phyloP scores from a whole-genome alignment of 805 yeast species.

The Vanderwaltozyma polyspora region DNA sequence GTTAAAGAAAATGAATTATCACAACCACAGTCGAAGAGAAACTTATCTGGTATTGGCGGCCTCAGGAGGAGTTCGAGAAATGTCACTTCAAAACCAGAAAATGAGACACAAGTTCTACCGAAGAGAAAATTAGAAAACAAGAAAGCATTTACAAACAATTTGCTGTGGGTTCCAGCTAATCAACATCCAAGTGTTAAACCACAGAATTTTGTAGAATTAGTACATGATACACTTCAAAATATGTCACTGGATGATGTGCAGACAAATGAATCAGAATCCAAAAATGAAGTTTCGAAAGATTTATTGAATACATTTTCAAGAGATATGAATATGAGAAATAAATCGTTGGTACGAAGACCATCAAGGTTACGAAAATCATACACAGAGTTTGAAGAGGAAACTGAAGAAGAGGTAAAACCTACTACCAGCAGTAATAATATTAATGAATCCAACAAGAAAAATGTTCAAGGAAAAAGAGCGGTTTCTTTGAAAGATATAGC shows the following conservation, averaged over 20 bases:
- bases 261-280: neutral
- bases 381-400: constrained; percentile 20
- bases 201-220: constrained; percentile 62
- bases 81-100: neutral
- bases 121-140: neutral
- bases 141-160: constrained; percentile 30
- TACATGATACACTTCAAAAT: constrained; percentile 33
- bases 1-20: neutral
- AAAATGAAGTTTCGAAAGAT: neutral
- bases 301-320: neutral
- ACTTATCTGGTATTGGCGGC: neutral
- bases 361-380: constrained; percentile 22
- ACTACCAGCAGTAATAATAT: constrained; percentile 16
- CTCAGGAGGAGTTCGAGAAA: neutral
- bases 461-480: constrained; percentile 1
- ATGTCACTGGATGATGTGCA: constrained; percentile 7
- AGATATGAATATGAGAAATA: constrained; percentile 4
- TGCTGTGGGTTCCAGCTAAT: constrained; percentile 91
- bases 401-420: constrained; percentile 23
- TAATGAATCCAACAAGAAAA: neutral
- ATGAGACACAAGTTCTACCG: neutral
- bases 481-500: constrained; percentile 64
- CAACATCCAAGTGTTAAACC: constrained; percentile 90
- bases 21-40: constrained; percentile 4
- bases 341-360: constrained; percentile 21